These are phyloP conservation scores for Bipolaris cookei DNA, from an alignment of 2,329 filamentous ascomycete genomes.

Conservation along the genomic window DNA sequence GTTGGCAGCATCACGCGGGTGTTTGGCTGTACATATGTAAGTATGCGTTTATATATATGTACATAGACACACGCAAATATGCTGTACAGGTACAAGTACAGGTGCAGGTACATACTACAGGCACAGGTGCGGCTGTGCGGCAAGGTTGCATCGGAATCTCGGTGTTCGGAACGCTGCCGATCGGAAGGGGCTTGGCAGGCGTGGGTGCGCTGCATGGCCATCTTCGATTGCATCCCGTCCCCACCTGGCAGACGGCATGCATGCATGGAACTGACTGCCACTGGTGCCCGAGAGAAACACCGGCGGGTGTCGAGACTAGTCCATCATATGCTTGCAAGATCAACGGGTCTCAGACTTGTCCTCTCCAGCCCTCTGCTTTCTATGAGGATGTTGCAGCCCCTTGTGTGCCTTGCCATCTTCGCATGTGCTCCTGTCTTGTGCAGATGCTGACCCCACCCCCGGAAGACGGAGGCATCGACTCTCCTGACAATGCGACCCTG, in stretches of 20 bases:
- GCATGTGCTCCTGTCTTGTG: constrained; percentile 7
- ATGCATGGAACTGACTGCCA: constrained; percentile 44
- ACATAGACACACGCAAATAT: no score
- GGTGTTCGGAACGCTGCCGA: not conserved
- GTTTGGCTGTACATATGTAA: no score
- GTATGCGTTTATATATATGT: no score
- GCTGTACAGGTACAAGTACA: no score
- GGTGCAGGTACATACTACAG: no score
- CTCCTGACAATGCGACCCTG: constrained; percentile 4
- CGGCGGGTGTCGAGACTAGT: constrained; percentile 2
- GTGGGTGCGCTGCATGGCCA: not conserved
- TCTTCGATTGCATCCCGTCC: constrained; percentile 9
- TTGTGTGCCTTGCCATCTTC: constrained; percentile 6
- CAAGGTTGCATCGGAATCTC: constrained; percentile 1
- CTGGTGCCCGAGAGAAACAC: constrained; percentile 16
- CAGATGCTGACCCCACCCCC: constrained; percentile 24
- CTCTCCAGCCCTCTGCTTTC: not conserved
- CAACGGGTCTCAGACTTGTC: not conserved
- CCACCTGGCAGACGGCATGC: not conserved
- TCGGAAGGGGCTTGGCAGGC: constrained; percentile 1
- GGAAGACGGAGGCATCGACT: constrained; percentile 18
- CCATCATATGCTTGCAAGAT: constrained; percentile 3
- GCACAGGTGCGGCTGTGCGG: not conserved
- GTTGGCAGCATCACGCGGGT: no score
- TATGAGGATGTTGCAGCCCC: constrained; percentile 8